Percentiles rank a stretch among this genome's conserved stretches.
Conservation (phyloP, 495 filamentous ascomycete genomes). For the Xylaria grammica region DNA sequence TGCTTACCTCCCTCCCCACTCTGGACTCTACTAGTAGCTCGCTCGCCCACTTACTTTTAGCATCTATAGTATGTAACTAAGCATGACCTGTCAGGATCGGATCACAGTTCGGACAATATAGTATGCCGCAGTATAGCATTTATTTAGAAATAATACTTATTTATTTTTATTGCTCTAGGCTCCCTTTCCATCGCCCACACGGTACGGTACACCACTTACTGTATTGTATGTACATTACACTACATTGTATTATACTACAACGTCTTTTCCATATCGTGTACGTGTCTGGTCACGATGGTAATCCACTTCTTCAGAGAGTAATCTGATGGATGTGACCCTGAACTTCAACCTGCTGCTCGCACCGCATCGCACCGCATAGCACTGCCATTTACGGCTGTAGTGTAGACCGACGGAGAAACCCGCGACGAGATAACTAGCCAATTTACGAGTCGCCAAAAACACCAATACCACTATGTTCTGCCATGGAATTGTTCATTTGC, state of each 20-base stretch:
- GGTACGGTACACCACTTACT: background rate
- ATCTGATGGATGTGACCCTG: background rate
- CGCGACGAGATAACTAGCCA: background rate
- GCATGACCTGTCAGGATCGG: slow-evolving; percentile 2
- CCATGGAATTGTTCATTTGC: background rate
- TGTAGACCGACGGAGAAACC: background rate
- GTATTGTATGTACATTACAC: background rate
- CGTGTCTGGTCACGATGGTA: too few species aligned
- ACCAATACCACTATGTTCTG: too few species aligned
- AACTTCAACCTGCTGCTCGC: too few species aligned
- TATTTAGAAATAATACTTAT: slow-evolving; percentile 1
- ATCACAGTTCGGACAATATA: background rate
- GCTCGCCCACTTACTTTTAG: too few species aligned
- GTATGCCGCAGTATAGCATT: slow-evolving; percentile 10
- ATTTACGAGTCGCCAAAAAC: too few species aligned
- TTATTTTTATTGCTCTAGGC: background rate
- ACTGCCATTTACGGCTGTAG: background rate
- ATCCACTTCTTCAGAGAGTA: background rate
- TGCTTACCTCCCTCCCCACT: too few species aligned
- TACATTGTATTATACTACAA: too few species aligned
- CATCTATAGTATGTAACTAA: too few species aligned
- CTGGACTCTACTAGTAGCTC: too few species aligned
- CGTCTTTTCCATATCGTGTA: background rate
- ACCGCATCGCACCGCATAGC: background rate
- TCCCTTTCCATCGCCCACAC: background rate